phyloP scores from a whole-genome alignment of 2,329 filamentous ascomycete species.

The Sporothrix humicola region DNA sequence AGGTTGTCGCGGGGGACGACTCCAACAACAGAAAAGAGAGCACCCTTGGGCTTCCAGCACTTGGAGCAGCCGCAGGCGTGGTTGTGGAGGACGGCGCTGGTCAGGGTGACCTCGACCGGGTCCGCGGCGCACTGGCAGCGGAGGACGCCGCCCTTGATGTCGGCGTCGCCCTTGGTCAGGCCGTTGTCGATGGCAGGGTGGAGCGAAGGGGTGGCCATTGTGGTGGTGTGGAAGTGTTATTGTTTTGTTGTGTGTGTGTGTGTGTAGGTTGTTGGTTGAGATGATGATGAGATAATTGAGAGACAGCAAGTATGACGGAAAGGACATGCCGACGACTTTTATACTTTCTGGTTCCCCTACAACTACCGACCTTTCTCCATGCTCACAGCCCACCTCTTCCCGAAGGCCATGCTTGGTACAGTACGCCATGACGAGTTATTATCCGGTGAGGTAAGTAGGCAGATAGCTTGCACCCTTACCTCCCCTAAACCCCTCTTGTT shows the following conservation, averaged over 20 bases:
- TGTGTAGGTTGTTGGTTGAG: too few relatives aligned
- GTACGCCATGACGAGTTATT: neutral
- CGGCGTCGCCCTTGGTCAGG: slow-evolving; percentile 58
- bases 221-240: neutral
- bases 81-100: slow-evolving; percentile 67
- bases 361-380: slow-evolving; percentile 12
- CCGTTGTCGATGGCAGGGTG: slow-evolving; percentile 69
- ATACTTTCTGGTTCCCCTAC: neutral
- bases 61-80: slow-evolving; percentile 75
- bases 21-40: slow-evolving; percentile 68
- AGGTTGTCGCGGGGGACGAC: slow-evolving; percentile 64
- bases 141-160: slow-evolving; percentile 65
- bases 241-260: neutral
- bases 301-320: neutral
- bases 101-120: slow-evolving; percentile 63
- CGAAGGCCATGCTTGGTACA: neutral
- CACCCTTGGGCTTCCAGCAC: slow-evolving; percentile 71
- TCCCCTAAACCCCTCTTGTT: neutral
- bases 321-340: neutral
- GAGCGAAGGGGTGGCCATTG: slow-evolving; percentile 48
- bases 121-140: slow-evolving; percentile 63
- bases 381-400: neutral
- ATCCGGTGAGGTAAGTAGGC: neutral
- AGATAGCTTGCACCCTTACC: neutral
- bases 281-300: too few relatives aligned